Evolutionary conservation across 306 rosid genomes (phyloP), one percentile per base, ranked within the genome.

Genomic region (Oxytropis ochrocephala): DNA sequence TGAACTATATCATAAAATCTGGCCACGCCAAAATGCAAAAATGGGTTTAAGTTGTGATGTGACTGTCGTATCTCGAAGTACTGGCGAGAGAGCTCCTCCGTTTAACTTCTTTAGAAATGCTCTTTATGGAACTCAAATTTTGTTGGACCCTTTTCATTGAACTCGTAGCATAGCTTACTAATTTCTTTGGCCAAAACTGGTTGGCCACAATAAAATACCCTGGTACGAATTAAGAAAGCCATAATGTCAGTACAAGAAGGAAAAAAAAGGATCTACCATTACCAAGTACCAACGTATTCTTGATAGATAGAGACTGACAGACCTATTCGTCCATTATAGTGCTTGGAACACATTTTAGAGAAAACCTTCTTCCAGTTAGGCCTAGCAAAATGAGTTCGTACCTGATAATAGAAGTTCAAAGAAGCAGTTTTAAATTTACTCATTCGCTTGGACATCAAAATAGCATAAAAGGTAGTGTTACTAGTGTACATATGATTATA

Each of bases 341-440:
- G 99, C 86, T 95, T 95, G 70, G 99, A 89, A 70, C 88, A 87
- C 42, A 89, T 82, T 80, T 89, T 95, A 18, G 92, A 76, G 88
- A 95, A 80, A 76, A 95, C 99, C 80, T 91, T 95, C 91, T 95
- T 95, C 99, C 99, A 95, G 59, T 95, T 95, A 48, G 99, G 99
- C 91, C 97, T 87, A 11, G 99, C 99, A 77, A 95, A 95, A 86
- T 95, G 99, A 44, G 99, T 95, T 42, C 99, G 81, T 60, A 95
- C 99, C 99, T 95, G 82, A 16, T 21, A 52, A 43, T 30, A 47
- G 73, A 75, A 69, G 73, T 73, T 50, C 44, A 43, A 56, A 53
- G 64, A 36, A 43, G 10, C 7, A 12, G 30, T 13, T 63, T 35
- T 58, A 38, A 44, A 67, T 59, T 64, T 75, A 42, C 35, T 61